Evolutionary conservation across 257 asterid species (phyloP), one percentile per base, ranked within the genome.

Genomic region (Penstemon barbatus): DNA sequence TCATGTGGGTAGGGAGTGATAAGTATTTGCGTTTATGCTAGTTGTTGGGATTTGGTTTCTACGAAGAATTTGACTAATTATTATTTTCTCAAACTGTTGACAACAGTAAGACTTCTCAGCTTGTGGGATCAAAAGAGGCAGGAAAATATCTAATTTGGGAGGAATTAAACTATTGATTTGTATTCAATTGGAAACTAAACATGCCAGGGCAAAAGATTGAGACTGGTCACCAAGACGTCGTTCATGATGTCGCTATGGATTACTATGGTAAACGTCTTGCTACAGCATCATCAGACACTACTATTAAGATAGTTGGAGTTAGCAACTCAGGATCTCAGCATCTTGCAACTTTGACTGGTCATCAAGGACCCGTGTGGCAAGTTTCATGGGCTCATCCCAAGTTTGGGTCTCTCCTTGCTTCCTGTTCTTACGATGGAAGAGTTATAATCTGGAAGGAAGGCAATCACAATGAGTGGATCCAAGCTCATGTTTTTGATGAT

Each of bases 161-260:
- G 37, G 8, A 18, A 40, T 43, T 37, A 45, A 68, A 77, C 64
- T 54, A 36, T 37, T 51, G 51, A 9, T 57, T 49, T 18, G 60
- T 38, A 67, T 66, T 66, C 19, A 11, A 61, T 51, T 15, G 74
- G 50, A 55, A 36, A 68, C 60, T 56, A 68, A 74, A 75, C 51
- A 86, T 86, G 92, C 92, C 92, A 1, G 74, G 80, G 38, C 89
- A 86, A 74, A 86, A 86, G 85, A 81, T 86, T 64, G 92, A 86
- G 79, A 86, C 92, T 0, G 89, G 89, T 69, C 92, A 86, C 61
- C 79, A 44, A 55, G 89, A 86, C 66, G 78, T 66, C 38, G 84
- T 86, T 63, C 92, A 86, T 4, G 92, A 86, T 70, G 87, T 78
- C 36, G 39, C 81, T 57, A 86, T 86, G 92, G 92, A 86, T 75